These are phyloP conservation scores for Thamnidium elegans DNA, from an alignment of 192 early-diverging fungal genomes.

Conservation along the genomic window DNA sequence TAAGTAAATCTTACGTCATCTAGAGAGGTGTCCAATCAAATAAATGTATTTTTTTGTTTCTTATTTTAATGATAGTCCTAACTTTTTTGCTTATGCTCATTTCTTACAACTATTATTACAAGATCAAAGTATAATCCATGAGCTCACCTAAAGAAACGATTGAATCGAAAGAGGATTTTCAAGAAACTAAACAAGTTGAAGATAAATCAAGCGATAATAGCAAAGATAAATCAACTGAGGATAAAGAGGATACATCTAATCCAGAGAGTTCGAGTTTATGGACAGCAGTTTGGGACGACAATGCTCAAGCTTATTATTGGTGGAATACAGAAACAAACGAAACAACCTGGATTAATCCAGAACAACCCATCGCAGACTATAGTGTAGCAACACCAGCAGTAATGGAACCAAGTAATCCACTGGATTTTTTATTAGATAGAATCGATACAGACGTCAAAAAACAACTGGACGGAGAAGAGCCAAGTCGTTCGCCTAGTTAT, in stretches of 20 bases:
- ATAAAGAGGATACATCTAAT: not conserved
- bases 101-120: too few relatives aligned
- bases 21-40: too few relatives aligned
- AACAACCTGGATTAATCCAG: constrained; percentile 44
- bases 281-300: constrained; percentile 43
- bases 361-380: not conserved
- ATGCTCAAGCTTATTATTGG: constrained; percentile 43
- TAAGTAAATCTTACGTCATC: too few relatives aligned
- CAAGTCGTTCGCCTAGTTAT: too few relatives aligned
- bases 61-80: too few relatives aligned
- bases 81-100: too few relatives aligned
- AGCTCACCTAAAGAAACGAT: too few relatives aligned
- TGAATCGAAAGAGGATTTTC: too few relatives aligned
- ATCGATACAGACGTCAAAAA: constrained; percentile 40
- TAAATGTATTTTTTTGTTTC: too few relatives aligned
- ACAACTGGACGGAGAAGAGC: constrained; percentile 23
- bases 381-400: not conserved
- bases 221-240: not conserved
- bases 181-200: too few relatives aligned
- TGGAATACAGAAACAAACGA: constrained; percentile 52
- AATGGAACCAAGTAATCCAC: constrained; percentile 2
- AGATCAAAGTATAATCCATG: too few relatives aligned
- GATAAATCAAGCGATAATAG: too few relatives aligned
- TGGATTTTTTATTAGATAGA: constrained; percentile 39
- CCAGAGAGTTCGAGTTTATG: constrained; percentile 16